These are phyloP conservation scores for Potentilla sterilis DNA, from an alignment of 306 rosid genomes.

Conservation along the genomic window DNA sequence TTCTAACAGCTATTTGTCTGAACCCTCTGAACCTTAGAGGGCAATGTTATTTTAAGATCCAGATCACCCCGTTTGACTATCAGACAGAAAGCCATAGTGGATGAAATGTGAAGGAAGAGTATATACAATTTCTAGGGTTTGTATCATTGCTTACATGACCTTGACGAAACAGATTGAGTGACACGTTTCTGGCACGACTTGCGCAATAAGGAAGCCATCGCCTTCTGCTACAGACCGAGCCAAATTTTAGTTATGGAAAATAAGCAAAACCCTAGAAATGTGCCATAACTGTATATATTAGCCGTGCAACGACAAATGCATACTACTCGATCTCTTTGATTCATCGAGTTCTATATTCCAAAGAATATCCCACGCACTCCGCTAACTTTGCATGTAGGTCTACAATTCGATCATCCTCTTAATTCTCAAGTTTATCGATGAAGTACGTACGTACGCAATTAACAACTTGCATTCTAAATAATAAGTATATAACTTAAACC, in stretches of 20 bases:
- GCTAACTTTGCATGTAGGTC: neutral
- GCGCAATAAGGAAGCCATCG: slow-evolving; percentile 2
- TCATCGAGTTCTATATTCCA: neutral
- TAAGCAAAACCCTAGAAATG: neutral
- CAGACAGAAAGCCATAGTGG: neutral
- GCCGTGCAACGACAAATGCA: neutral
- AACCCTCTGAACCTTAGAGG: neutral
- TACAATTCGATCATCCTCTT: neutral
- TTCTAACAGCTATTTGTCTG: slow-evolving; percentile 9
- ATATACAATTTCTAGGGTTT: neutral
- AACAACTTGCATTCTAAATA: neutral
- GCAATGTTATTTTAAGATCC: slow-evolving; percentile 2
- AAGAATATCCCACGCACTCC: slow-evolving; percentile 8
- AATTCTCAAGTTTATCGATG: neutral
- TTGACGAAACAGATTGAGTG: neutral
- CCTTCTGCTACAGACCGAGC: neutral
- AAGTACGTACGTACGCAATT: neutral
- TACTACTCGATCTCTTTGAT: slow-evolving; percentile 1
- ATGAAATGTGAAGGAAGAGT: neutral
- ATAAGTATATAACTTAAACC: too few relatives aligned
- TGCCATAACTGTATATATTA: neutral
- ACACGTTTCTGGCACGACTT: neutral
- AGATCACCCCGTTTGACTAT: slow-evolving; percentile 1
- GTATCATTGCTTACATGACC: slow-evolving; percentile 13
- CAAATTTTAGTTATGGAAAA: neutral